Base-by-base conservation (phyloP, 1,139 yeast genomes). In the Scheffersomyces segobiensis region DNA sequence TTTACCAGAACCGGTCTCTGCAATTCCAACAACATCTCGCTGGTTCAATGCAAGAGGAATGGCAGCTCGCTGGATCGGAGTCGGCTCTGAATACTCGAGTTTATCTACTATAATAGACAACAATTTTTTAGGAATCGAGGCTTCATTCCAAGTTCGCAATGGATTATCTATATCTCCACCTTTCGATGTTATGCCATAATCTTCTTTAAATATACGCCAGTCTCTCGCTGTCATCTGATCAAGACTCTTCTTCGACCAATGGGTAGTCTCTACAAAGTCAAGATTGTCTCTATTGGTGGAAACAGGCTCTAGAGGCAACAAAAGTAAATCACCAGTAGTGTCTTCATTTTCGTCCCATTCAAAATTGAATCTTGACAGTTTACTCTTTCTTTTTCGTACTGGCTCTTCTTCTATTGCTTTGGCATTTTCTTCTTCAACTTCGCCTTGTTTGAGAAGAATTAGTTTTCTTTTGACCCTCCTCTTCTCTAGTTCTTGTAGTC, bases 1-100 rank as follows among this genome's bases (percentile, higher is more conserved):
- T 72, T 93, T 93, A 68, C 98, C 98, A 0, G 98, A 93, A 69
- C 98, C 98, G 5, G 98, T 93, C 65, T 93, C 95, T 0, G 98
- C 98, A n/a, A 93, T 84, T 26, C 97, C 98, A 26, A 93, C 81
- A 4, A 92, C 80, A 70, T 95, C 98, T 50, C 83, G 71, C 3
- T 80, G 75, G 0, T 76, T 70, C 47, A 89, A 65, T 0, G 91
- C 91, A 52, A 89, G 78, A 0, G 98, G 98, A 14, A 93, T 85
- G 0, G 98, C 83, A 0, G 96, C 96, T 61, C 97, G 75, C 69
- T 95, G 99, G 59, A 95, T 88, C 0, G 98, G 95, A 0, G 98
- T 91, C 1, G 99, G 97, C 7, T 83, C 84, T 0, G 63, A 64
- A 65, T 84, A 91, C 0, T 83, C 81, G 3, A 87, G 70, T 10